Conservation (phyloP, 441 rosid species). For the Populus hybrid region DNA sequence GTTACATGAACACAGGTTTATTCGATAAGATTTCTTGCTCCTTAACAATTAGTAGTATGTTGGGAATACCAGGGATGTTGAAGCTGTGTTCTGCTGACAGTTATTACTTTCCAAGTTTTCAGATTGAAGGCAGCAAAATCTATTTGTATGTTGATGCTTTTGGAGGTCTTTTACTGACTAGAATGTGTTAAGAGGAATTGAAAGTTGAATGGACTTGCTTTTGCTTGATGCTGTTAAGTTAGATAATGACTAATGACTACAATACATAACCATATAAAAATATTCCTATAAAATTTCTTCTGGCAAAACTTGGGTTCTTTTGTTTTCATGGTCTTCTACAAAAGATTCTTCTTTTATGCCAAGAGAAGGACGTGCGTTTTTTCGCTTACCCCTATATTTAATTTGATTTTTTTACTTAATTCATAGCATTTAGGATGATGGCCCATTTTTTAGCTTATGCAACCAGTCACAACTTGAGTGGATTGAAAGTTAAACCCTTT, state of each 20-base stretch:
- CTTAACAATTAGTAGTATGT: constrained; percentile 40
- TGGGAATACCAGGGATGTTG: constrained; percentile 16
- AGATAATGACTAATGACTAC: background rate
- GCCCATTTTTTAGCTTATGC: background rate
- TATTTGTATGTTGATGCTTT: constrained; percentile 21
- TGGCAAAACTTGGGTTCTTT: background rate
- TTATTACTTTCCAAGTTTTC: constrained; percentile 26
- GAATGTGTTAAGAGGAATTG: constrained; percentile 1
- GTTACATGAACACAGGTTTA: background rate
- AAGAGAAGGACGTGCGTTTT: background rate
- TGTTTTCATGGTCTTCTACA: background rate
- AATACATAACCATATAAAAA: background rate
- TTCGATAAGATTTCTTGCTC: constrained; percentile 23
- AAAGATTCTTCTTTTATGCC: background rate
- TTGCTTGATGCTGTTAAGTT: background rate
- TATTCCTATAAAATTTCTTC: background rate
- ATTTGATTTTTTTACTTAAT: background rate
- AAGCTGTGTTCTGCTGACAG: constrained; percentile 26
- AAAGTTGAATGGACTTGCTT: constrained; percentile 12
- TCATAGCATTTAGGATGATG: background rate
- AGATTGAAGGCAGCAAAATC: constrained; percentile 18
- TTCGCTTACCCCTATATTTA: background rate
- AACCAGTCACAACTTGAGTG: background rate
- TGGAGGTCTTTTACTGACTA: constrained; percentile 12
- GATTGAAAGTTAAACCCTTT: background rate